Evolutionary conservation across 352 stramenopile species (phyloP), one percentile per base, ranked within the genome.

Genomic region (Lagenidium sp.): DNA sequence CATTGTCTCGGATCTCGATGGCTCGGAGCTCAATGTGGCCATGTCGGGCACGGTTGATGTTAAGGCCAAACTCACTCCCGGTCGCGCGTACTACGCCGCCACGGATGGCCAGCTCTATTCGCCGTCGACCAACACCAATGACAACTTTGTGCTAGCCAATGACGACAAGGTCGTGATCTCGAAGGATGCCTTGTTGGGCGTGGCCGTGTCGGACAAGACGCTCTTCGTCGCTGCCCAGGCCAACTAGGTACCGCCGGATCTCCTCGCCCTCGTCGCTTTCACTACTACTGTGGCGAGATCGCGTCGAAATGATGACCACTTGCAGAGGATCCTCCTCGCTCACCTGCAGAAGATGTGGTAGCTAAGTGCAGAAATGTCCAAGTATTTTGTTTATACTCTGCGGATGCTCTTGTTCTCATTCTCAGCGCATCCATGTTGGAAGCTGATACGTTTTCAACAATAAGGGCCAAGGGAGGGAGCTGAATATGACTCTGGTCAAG

Each of bases 121-220:
- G 28, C 51, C 69, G 1, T 67, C 68, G 30, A 71, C 46, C 41
- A 64, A 49, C 19, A 71, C 75, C 10, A 62, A 57, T 35, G 63
- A 53, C 38, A 67, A 76, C 11, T 86, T 73, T 44, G 66, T 86
- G 43, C 65, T 85, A 32, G 76, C 65, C 37, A 59, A 77, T 41
- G 69, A 78, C 52, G 81, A 86, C 65, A 81, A 49, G 44, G 49
- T 86, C 25, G 69, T 90, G 37, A 65, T 87, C 44, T 87, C 77
- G 41, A 87, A 85, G 57, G 74, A 87, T 40, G 60, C 72, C 15
- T 60, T 83, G 21, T 72, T 90, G 10, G 74, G 77, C 36, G 63
- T 87, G 18, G 77, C 77, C 35, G 52, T 90, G 41, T 71, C 65
- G 59, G 53, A 46, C 50, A 64, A 65, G 37, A 82, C 78, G 47